Evolutionary conservation across 164 flowering plant species (phyloP), one percentile per base, ranked within the genome.

Genomic region (Houttuynia cordata): DNA sequence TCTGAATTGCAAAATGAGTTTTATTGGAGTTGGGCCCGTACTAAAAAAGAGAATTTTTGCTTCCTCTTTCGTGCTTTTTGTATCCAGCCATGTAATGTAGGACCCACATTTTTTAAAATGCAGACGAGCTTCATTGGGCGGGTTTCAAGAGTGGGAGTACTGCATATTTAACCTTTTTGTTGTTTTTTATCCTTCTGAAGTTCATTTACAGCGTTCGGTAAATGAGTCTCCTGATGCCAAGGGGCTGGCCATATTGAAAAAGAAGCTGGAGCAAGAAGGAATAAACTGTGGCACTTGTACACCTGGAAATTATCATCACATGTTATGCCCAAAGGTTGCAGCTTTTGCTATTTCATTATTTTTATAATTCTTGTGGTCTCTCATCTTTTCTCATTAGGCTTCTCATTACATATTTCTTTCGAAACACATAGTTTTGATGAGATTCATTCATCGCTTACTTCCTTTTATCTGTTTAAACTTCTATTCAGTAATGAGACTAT

Each of bases 241-340:
- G 37, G 13, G 19, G 21, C 62, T 66, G 15, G 45, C 47, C 4
- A 57, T 25, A 24, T 60, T 66, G 62, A 66, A 60, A 53, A 55
- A 8, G 45, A 67, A 24, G 42, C 51, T 67, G 56, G 56, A 57
- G 56, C 22, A 22, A 21, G 60, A 49, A 57, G 70, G 64, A 21
- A 67, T 67, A 21, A 8, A 34, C 4, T 56, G 60, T 39, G 70
- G 49, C 19, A 15, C 54, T 24, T 56, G 56, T 37, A 56, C 15
- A 34, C 64, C 56, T 19, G 61, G 60, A 22, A 20, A 51, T 45
- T 61, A 62, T 57, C 30, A 13, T 13, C 39, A 24, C 49, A 10
- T 53, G 58, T 56, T 51, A 19, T 70, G 71, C 62, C 59, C 63
- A n/a, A 21, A 41, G 64, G 56, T 39, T 20, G 13, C 47, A 14